Percentiles rank a stretch among this genome's conserved stretches.
These are phyloP conservation scores for Styphnolobium japonicum DNA, from an alignment of 306 rosid species.

Conservation along the genomic window DNA sequence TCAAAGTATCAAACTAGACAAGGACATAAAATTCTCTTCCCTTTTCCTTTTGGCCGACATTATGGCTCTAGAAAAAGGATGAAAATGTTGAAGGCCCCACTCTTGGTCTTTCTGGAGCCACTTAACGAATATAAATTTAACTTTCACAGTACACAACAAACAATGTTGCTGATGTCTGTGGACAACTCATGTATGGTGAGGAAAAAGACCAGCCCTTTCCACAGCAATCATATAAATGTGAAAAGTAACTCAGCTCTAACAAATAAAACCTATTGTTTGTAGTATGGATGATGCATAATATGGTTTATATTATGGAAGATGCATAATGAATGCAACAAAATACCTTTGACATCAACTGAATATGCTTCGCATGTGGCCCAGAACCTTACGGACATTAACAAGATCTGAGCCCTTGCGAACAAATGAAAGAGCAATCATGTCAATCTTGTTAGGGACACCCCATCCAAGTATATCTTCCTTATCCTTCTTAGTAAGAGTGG, in stretches of 20 bases:
- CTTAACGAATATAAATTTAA: not conserved
- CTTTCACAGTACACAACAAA: not conserved
- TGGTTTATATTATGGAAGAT: not conserved
- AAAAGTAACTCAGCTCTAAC: not conserved
- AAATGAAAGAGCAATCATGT: constrained; percentile 97
- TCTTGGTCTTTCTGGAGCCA: not conserved
- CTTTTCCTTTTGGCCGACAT: not conserved
- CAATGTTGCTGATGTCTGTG: not conserved
- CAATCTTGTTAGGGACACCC: constrained; percentile 95
- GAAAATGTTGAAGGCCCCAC: not conserved
- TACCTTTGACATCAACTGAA: constrained; percentile 91
- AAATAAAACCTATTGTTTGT: not conserved
- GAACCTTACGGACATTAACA: constrained; percentile 83
- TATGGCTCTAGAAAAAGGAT: not conserved
- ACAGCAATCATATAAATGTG: not conserved
- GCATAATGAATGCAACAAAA: constrained; percentile 16
- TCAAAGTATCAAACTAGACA: constrained; percentile 1
- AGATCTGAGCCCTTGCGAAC: constrained; percentile 97
- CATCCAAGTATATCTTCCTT: constrained; percentile 86
- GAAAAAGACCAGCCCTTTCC: not conserved
- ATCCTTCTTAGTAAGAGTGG: constrained; percentile 91
- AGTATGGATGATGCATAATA: not conserved
- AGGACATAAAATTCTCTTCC: not conserved
- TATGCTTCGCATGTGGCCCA: constrained; percentile 75
- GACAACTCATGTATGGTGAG: not conserved